Evolutionary conservation across 768 basidiomycete species (phyloP), one percentile per base, ranked within the genome.

Genomic region (Boletus subparvulus): DNA sequence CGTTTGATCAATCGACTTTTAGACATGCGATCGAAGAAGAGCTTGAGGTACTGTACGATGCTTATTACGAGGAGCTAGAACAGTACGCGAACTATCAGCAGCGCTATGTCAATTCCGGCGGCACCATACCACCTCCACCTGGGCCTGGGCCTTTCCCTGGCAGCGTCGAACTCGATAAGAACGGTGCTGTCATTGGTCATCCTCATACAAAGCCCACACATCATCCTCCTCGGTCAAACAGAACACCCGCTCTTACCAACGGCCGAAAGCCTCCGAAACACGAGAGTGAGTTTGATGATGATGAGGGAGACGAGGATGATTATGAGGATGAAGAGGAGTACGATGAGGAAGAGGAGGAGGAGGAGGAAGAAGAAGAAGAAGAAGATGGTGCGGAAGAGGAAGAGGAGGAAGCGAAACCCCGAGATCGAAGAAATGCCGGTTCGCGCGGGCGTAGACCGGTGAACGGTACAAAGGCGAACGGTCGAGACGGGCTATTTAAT

Each of bases 31-130:
- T 99, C 80, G 97, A 99, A 81, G 92, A 95, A 79, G 97, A 99
- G 82, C 90, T 99, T 75, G 94, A 98, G 82, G 92, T 94, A 80
- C 88, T 98, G 78, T 99, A 99, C 85, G 96, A 98, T 84, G 94
- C 95, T 80, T 99, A 98, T 84, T 98, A 98, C 86, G 93, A 97
- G 75, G 96, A 98, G 83, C 88, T 99, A 81, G 93, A 97, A 83
- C 88, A 90, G 80, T 98, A 98, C 85, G 97, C 95, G 76, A 90
- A 92, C 77, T 90, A 92, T 79, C 93, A 96, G 83, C 91, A 94
- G 84, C 92, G 87, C 77, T 94, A 94, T 79, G 90, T 92, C 67
- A 85, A 86, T 66, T 94, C 91, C 62, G 90, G 92, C 67, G 90
- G 93, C 60, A 90, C 87, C 40, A 81, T 94, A 66, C 87, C 94